Percentiles rank a stretch among this genome's conserved stretches.
These are phyloP conservation scores for Solanum pennellii DNA, from an alignment of 257 asterid genomes.

Conservation along the genomic window DNA sequence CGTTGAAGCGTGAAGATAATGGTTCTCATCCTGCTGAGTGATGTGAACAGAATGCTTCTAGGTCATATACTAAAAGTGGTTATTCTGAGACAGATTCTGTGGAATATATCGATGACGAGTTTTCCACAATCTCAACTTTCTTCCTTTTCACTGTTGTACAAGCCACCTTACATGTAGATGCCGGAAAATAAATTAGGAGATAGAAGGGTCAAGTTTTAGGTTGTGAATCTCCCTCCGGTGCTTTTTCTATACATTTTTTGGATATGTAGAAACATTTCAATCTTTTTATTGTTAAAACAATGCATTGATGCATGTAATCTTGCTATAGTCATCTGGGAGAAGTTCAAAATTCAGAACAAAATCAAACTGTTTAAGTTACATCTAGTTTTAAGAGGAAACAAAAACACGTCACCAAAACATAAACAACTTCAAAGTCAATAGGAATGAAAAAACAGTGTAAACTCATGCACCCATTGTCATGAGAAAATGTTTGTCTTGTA, in stretches of 20 bases:
- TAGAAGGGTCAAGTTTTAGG: neutral
- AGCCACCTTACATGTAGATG: neutral
- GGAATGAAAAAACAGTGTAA: neutral
- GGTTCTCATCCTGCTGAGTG: constrained; percentile 25
- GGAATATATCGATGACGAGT: constrained; percentile 67
- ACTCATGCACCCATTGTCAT: neutral
- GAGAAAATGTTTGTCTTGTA: neutral
- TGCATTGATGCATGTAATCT: neutral
- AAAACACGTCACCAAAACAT: neutral
- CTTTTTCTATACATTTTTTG: neutral
- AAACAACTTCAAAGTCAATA: neutral
- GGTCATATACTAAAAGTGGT: constrained; percentile 91
- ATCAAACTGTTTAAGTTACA: neutral
- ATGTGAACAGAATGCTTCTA: constrained; percentile 51
- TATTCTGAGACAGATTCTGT: constrained; percentile 71
- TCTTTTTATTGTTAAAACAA: neutral
- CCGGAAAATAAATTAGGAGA: neutral
- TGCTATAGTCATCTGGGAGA: neutral
- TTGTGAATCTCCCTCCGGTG: neutral
- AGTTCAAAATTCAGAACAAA: neutral
- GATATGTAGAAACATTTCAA: neutral
- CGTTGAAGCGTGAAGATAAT: constrained; percentile 36
- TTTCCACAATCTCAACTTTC: constrained; percentile 65
- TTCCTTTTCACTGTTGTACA: neutral
- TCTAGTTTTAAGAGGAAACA: neutral